phyloP scores from a whole-genome alignment of 1,139 yeast species.

The Saccharomyces hybrid region DNA sequence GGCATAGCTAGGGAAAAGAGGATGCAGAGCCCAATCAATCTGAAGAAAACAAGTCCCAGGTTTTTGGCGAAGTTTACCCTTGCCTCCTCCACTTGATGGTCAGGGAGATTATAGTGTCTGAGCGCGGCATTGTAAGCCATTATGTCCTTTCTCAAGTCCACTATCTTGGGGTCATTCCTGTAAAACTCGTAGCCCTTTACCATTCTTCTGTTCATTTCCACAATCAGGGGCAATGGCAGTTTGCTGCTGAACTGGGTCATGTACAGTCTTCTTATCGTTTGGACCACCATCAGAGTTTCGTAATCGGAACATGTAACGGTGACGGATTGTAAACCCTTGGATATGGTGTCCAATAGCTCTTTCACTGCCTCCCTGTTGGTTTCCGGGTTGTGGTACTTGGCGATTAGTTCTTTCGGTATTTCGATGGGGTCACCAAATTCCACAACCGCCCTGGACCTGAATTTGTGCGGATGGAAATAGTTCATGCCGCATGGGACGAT shows the following conservation, averaged over 20 bases:
- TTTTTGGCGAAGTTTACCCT: conserved; percentile 42
- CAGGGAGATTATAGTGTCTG: conserved; percentile 67
- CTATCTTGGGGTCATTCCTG: conserved; percentile 64
- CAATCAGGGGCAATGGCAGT: conserved; percentile 73
- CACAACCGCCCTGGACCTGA: conserved; percentile 75
- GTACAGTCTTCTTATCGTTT: conserved; percentile 86
- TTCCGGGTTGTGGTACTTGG: conserved; percentile 54
- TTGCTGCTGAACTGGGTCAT: conserved; percentile 63
- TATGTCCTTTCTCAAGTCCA: conserved; percentile 52
- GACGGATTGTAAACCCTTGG: conserved; percentile 75
- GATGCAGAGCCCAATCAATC: conserved; percentile 48
- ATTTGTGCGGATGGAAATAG: conserved; percentile 68
- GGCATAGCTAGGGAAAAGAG: conserved; percentile 67
- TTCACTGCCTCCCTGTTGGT: conserved; percentile 69
- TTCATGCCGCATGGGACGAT: conserved; percentile 73
- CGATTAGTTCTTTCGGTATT: conserved; percentile 56
- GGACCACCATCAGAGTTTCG: conserved; percentile 86
- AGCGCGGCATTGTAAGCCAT: conserved; percentile 61
- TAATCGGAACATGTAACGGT: conserved; percentile 90
- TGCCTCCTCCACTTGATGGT: conserved; percentile 78
- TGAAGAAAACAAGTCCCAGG: conserved; percentile 43
- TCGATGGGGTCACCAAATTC: conserved; percentile 90
- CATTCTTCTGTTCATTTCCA: conserved; percentile 83
- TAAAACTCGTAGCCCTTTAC: conserved; percentile 71
- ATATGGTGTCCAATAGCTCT: conserved; percentile 59